Evolutionary conservation across 345 rosid genomes (phyloP), one percentile per base, ranked within the genome.

Genomic region (Brassica nigra): DNA sequence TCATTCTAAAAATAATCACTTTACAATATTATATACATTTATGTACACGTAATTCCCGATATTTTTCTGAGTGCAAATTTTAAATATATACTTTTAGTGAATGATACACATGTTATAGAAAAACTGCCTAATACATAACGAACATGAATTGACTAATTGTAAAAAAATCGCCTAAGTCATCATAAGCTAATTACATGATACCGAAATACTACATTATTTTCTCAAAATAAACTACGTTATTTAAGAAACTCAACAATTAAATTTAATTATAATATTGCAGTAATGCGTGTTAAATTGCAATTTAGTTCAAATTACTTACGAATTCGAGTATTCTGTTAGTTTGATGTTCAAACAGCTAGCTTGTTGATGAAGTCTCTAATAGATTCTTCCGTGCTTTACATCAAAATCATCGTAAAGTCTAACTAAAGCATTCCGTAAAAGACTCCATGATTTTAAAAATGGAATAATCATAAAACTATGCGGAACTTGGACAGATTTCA

Each of bases 341-440:
- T 79, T 59, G 74, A 79, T 23, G 27, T 54, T 54, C 59, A 54
- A 54, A 54, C 16, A 16, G 59, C 59, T 54, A 54, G 27, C 59
- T 76, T 76, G 80, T 76, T 31, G 77, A 76, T 71, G 76, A 76
- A 76, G 83, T 58, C 70, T 76, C 74, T 66, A 71, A 76, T 16
- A 81, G 73, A 76, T 81, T 81, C 80, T 71, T 47, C 74, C 42
- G 55, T 81, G 78, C 84, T 81, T 81, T 81, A 81, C 77, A 81
- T 81, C 77, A 76, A 81, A 81, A 81, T 81, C 77, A 81, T 81
- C 69, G 76, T 75, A 49, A 81, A 76, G 77, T 44, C 63, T 74
- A 80, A 80, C 30, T 81, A 81, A 76, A 76, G 77, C 72, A 81
- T 65, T 76, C 76, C 77, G 70, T 66, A 81, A 76, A 23, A 71